A percentile compares a stretch with the other conserved stretches of the same genome.
phyloP scores from a whole-genome alignment of 148 eudicot genomes.

The Camellia granthamiana region DNA sequence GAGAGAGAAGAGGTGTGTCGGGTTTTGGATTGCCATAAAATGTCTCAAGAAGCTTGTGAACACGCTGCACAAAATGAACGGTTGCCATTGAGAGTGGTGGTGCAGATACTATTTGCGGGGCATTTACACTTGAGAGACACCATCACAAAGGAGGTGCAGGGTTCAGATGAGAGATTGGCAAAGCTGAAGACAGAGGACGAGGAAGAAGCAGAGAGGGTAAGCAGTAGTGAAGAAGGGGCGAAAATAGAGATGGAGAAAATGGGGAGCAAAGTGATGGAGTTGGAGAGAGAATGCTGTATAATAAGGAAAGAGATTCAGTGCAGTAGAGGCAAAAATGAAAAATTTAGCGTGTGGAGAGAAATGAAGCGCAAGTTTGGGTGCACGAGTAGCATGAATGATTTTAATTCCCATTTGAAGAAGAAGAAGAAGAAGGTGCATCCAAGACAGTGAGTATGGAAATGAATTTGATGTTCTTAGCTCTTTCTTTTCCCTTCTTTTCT shows the following conservation, averaged over 20 bases:
- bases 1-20: constrained; percentile 54
- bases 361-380: constrained; percentile 88
- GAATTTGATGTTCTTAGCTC: background rate
- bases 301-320: constrained; percentile 46
- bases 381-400: constrained; percentile 32
- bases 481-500: background rate
- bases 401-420: constrained; percentile 51
- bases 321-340: constrained; percentile 33
- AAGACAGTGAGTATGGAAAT: constrained; percentile 16
- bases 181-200: constrained; percentile 18
- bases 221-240: constrained; percentile 16
- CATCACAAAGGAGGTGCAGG: constrained; percentile 30
- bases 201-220: background rate
- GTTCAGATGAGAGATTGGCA: constrained; percentile 10
- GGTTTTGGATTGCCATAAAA: constrained; percentile 52
- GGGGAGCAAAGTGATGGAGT: constrained; percentile 41
- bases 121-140: constrained; percentile 59
- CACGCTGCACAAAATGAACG: constrained; percentile 59
- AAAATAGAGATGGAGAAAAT: constrained; percentile 35
- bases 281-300: constrained; percentile 41
- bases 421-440: constrained; percentile 55
- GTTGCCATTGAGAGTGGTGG: constrained; percentile 55
- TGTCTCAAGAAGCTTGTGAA: constrained; percentile 56
- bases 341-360: constrained; percentile 61
- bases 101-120: constrained; percentile 48